A percentile compares a stretch with the other conserved stretches of the same genome.
phyloP scores from a whole-genome alignment of 2,329 filamentous ascomycete species.

The Epicoccum nigrum region DNA sequence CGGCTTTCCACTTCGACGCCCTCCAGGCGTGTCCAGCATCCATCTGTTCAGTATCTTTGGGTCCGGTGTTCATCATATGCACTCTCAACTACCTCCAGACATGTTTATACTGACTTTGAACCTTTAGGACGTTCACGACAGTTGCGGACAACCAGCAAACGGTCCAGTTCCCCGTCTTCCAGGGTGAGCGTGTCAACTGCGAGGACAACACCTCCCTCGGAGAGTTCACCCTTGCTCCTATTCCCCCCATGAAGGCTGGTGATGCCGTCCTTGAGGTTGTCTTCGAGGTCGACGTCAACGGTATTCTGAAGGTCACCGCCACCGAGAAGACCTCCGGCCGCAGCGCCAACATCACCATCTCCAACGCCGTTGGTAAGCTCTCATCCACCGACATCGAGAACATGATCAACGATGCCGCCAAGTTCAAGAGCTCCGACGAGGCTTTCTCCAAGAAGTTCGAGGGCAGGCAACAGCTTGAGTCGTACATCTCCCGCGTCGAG shows the following conservation, averaged over 20 bases:
- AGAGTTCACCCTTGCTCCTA: constrained; percentile 94
- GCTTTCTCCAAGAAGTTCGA: constrained; percentile 99
- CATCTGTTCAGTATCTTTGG: too few relatives aligned
- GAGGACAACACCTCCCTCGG: constrained; percentile 97
- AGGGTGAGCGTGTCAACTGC: constrained; percentile 97
- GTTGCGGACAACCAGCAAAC: constrained; percentile 55
- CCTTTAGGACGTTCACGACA: too few relatives aligned
- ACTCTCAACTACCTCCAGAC: neutral
- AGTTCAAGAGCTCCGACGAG: constrained; percentile 98
- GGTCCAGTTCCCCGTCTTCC: constrained; percentile 90
- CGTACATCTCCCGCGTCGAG: constrained; percentile 97
- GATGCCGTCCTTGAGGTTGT: constrained; percentile 97
- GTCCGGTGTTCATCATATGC: too few relatives aligned
- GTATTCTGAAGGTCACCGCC: constrained; percentile 98
- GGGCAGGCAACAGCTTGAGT: constrained; percentile 98
- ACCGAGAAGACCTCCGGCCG: constrained; percentile 99
- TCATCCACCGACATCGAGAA: constrained; percentile 93
- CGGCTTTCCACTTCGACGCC: too few relatives aligned
- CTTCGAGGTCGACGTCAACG: constrained; percentile 99
- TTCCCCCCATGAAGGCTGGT: constrained; percentile 84
- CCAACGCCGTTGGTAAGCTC: constrained; percentile 99
- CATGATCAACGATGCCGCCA: constrained; percentile 96
- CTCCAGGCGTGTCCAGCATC: too few relatives aligned
- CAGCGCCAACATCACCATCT: constrained; percentile 99
- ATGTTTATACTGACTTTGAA: too few relatives aligned